Percentiles rank a stretch among this genome's conserved stretches.
These are phyloP conservation scores for Astragalus membranaceus DNA, from an alignment of 306 rosid species.

Conservation along the genomic window DNA sequence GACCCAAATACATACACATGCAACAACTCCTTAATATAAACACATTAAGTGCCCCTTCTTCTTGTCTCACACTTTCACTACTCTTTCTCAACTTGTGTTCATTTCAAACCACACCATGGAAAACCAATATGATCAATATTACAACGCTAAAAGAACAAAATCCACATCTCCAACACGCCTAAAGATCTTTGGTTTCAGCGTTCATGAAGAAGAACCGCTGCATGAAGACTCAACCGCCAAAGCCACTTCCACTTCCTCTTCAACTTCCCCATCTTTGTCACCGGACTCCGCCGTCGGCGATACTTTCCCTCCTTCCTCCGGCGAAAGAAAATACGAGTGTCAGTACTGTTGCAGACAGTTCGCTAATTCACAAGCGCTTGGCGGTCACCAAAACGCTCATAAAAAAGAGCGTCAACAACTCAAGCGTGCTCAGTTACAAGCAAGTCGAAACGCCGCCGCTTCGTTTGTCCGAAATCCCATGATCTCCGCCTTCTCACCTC, in stretches of 20 bases:
- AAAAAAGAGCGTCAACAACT: conserved; percentile 93
- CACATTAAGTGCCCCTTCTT: conserved; percentile 10
- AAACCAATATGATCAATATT: conserved; percentile 29
- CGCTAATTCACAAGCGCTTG: conserved; percentile 95
- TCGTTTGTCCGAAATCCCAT: conserved; percentile 77
- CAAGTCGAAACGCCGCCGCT: conserved; percentile 78
- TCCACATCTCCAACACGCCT: conserved; percentile 46
- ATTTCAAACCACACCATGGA: conserved; percentile 14
- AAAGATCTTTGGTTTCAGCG: conserved; percentile 82
- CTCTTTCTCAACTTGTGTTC: not conserved
- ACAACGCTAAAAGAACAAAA: conserved; percentile 38
- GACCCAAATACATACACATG: conserved; percentile 60
- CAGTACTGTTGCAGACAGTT: conserved; percentile 92
- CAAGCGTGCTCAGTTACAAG: conserved; percentile 84
- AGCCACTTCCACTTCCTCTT: conserved; percentile 31
- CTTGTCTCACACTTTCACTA: conserved; percentile 29
- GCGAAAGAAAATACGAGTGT: conserved; percentile 88
- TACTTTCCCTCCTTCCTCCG: conserved; percentile 42
- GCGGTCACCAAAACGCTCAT: conserved; percentile 99
- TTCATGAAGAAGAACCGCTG: conserved; percentile 42
- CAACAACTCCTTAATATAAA: conserved; percentile 39
- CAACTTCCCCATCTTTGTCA: conserved; percentile 50
- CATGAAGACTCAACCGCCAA: conserved; percentile 50
- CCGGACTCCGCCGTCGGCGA: conserved; percentile 45
- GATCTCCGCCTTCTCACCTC: conserved; percentile 83